Percentiles rank a stretch among this genome's conserved stretches.
These are phyloP conservation scores for Bryoerythrophyllum caledonicum DNA, from an alignment of 225 moss, liverwort and hornwort species.

Conservation along the genomic window DNA sequence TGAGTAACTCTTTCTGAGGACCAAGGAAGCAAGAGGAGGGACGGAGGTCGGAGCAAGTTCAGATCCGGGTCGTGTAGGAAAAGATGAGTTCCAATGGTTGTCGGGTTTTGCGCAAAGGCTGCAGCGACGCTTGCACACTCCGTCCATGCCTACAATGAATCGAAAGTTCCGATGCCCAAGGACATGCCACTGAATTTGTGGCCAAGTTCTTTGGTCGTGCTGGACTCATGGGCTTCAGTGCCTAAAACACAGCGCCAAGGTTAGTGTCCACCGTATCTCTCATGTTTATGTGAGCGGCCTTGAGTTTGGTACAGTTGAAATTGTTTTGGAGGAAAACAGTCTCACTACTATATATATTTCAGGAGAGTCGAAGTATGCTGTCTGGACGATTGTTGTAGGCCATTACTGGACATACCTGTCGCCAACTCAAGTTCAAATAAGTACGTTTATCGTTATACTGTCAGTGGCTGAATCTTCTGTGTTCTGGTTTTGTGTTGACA, in stretches of 20 bases:
- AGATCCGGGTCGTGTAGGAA: neutral
- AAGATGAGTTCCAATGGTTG: conserved; percentile 87
- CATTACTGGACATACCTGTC: neutral
- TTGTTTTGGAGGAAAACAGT: neutral
- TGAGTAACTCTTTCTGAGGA: conserved; percentile 14
- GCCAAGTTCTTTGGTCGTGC: conserved; percentile 83
- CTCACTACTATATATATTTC: neutral
- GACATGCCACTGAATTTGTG: conserved; percentile 73
- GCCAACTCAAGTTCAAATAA: neutral
- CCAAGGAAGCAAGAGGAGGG: conserved; percentile 24
- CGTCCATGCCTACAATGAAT: conserved; percentile 82
- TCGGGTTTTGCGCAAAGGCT: conserved; percentile 75
- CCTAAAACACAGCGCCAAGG: conserved; percentile 59
- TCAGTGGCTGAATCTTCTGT: neutral
- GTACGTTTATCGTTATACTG: neutral
- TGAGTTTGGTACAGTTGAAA: neutral
- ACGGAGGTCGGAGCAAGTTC: conserved; percentile 8
- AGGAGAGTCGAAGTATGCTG: neutral
- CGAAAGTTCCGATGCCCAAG: conserved; percentile 69
- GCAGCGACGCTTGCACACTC: conserved; percentile 65
- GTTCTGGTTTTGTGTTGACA: conserved; percentile 26
- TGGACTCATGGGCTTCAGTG: conserved; percentile 70
- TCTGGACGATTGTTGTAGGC: neutral
- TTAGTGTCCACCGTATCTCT: conserved; percentile 13
- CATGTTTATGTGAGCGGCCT: no score